Evolutionary conservation across 306 rosid species (phyloP).

Genomic region (Casuarina equisetifolia): DNA sequence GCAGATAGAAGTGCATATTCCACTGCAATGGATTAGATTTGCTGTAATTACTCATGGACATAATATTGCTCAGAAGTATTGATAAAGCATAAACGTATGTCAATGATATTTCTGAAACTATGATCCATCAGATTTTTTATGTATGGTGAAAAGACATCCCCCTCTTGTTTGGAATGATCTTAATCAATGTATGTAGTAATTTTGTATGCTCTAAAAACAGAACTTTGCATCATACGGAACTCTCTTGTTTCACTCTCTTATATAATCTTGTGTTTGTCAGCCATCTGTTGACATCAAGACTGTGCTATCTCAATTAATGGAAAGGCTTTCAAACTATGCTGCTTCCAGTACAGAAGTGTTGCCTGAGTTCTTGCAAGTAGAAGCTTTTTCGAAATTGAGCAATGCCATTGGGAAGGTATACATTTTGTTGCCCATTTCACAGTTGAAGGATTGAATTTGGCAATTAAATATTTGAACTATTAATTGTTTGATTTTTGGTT

Average conservation of each 20-base stretch:
- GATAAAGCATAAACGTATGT: background rate
- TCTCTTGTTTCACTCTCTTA: background rate
- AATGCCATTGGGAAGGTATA: conserved; percentile 92
- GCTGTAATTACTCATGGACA: background rate
- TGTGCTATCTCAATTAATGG: conserved; percentile 93
- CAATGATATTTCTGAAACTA: background rate
- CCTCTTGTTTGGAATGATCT: background rate
- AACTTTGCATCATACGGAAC: conserved; percentile 8
- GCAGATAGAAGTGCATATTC: background rate
- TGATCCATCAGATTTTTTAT: background rate
- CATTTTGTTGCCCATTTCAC: background rate
- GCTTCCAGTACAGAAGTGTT: conserved; percentile 94
- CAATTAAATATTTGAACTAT: background rate
- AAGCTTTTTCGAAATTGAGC: conserved; percentile 97
- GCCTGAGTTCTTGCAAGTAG: conserved; percentile 98
- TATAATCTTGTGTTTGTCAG: conserved; percentile 43
- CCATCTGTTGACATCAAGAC: conserved; percentile 94
- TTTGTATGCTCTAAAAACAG: conserved; percentile 25
- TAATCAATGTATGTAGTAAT: conserved; percentile 9
- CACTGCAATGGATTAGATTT: background rate
- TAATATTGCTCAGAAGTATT: background rate
- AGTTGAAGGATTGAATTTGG: background rate
- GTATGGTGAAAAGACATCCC: background rate
- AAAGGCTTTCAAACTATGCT: conserved; percentile 95
- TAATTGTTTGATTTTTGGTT: background rate